These are phyloP conservation scores for Pseudomassariella vexata DNA, from an alignment of 2,329 filamentous ascomycete genomes.

Conservation along the genomic window DNA sequence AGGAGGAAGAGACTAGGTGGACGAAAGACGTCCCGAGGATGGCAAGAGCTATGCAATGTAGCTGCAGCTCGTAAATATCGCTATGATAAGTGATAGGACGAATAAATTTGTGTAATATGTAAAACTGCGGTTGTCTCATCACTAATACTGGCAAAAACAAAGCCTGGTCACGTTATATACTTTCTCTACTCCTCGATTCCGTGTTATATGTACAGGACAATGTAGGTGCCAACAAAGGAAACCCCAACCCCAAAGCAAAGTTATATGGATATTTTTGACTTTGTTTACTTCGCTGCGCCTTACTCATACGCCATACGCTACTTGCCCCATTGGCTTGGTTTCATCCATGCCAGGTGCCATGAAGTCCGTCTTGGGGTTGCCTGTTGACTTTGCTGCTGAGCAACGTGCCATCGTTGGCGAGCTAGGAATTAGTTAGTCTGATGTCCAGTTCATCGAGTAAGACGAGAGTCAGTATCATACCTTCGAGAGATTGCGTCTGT, in stretches of 20 bases:
- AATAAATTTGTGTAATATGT: neutral
- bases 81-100: too few species aligned
- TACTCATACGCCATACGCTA: conserved; percentile 50
- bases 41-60: conserved; percentile 83
- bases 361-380: conserved; percentile 72
- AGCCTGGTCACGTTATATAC: conserved; percentile 8
- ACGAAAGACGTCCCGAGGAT: conserved; percentile 77
- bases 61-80: conserved; percentile 84
- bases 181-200: conserved; percentile 11
- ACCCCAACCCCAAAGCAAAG: conserved; percentile 6
- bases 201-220: conserved; percentile 21
- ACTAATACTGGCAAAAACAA: neutral
- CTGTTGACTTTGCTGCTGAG: conserved; percentile 83
- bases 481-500: conserved; percentile 96
- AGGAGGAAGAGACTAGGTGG: conserved; percentile 74
- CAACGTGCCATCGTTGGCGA: conserved; percentile 98
- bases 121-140: neutral
- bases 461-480: too few species aligned
- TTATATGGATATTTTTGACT: conserved; percentile 10
- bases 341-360: conserved; percentile 67
- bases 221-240: conserved; percentile 11
- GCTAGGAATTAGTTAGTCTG: conserved; percentile 38
- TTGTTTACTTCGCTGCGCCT: conserved; percentile 10
- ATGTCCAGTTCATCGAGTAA: conserved; percentile 1
- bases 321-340: conserved; percentile 55